phyloP scores from a whole-genome alignment of 768 basidiomycete species.

The Cystobasidium ongulense region DNA sequence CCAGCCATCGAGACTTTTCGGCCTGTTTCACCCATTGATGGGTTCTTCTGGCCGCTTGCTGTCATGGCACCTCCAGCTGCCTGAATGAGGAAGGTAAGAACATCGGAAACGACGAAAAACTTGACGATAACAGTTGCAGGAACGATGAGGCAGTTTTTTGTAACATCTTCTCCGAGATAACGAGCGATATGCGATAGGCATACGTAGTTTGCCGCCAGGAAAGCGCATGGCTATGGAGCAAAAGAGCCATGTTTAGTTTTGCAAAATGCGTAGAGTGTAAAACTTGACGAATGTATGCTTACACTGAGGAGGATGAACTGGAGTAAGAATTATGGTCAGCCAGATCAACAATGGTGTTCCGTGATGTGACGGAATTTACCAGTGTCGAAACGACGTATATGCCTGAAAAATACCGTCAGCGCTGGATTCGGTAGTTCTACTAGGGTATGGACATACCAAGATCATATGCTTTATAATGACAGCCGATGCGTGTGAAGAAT shows the following conservation, averaged over 20 bases:
- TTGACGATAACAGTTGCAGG: slow-evolving; percentile 49
- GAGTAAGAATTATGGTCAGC: too few species aligned
- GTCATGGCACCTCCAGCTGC: slow-evolving; percentile 44
- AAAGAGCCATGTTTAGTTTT: neutral
- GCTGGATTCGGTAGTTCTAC: slow-evolving; percentile 52
- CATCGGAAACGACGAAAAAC: slow-evolving; percentile 58
- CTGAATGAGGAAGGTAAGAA: slow-evolving; percentile 62
- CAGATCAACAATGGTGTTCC: neutral
- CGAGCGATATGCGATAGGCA: slow-evolving; percentile 58
- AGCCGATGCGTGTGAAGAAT: slow-evolving; percentile 54
- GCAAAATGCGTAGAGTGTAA: too few species aligned
- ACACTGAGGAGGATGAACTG: slow-evolving; percentile 28
- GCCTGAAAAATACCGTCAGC: slow-evolving; percentile 34
- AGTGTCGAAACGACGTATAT: slow-evolving; percentile 53
- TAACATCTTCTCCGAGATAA: slow-evolving; percentile 45
- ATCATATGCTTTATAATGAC: slow-evolving; percentile 54
- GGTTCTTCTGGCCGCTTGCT: slow-evolving; percentile 31
- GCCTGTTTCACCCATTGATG: slow-evolving; percentile 20
- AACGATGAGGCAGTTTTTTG: slow-evolving; percentile 15
- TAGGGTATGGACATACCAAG: slow-evolving; percentile 38
- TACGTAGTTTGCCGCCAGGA: slow-evolving; percentile 55
- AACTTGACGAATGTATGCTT: neutral
- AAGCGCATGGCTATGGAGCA: slow-evolving; percentile 58
- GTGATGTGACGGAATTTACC: too few species aligned
- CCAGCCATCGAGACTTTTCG: slow-evolving; percentile 29